phyloP scores from a whole-genome alignment of 2,329 filamentous ascomycete genomes.

The Xylariaceae sp. region DNA sequence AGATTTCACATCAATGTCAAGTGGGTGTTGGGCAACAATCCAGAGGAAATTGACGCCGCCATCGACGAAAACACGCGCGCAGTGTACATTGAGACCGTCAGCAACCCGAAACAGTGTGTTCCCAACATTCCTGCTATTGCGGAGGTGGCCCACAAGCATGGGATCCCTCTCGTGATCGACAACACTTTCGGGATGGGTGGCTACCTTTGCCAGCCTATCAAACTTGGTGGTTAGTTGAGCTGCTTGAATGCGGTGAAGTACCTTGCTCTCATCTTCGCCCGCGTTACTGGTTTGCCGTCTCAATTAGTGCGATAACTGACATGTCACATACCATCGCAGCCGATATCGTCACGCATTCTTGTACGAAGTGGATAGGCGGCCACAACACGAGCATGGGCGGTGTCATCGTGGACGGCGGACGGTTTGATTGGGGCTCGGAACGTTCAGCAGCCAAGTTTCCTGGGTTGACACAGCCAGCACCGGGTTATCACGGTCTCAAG shows the following conservation, averaged over 20 bases:
- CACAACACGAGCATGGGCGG: slow-evolving; percentile 68
- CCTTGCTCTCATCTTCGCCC: too few relatives aligned
- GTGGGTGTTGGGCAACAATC: slow-evolving; percentile 28
- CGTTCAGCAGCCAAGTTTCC: slow-evolving; percentile 58
- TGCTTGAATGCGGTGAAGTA: too few relatives aligned
- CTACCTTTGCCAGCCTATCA: slow-evolving; percentile 61
- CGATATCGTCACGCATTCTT: slow-evolving; percentile 66
- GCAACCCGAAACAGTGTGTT: slow-evolving; percentile 36
- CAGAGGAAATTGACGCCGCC: slow-evolving; percentile 21
- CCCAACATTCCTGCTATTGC: slow-evolving; percentile 64
- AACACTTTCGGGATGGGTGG: slow-evolving; percentile 70
- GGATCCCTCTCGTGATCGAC: slow-evolving; percentile 45
- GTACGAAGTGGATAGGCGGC: slow-evolving; percentile 70
- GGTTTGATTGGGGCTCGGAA: slow-evolving; percentile 62
- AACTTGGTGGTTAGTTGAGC: slow-evolving; percentile 47
- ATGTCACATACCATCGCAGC: slow-evolving; percentile 36
- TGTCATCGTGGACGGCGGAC: slow-evolving; percentile 62
- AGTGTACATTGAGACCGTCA: slow-evolving; percentile 27
- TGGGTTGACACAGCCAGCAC: slow-evolving; percentile 63
- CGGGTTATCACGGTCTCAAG: slow-evolving; percentile 64
- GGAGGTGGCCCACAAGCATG: slow-evolving; percentile 49
- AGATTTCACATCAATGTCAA: slow-evolving; percentile 34
- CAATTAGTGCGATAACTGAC: slow-evolving; percentile 5
- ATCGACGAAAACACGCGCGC: slow-evolving; percentile 25
- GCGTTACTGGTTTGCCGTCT: neutral